Evolutionary conservation across 345 rosid species (phyloP).

Genomic region (Ricinus communis): DNA sequence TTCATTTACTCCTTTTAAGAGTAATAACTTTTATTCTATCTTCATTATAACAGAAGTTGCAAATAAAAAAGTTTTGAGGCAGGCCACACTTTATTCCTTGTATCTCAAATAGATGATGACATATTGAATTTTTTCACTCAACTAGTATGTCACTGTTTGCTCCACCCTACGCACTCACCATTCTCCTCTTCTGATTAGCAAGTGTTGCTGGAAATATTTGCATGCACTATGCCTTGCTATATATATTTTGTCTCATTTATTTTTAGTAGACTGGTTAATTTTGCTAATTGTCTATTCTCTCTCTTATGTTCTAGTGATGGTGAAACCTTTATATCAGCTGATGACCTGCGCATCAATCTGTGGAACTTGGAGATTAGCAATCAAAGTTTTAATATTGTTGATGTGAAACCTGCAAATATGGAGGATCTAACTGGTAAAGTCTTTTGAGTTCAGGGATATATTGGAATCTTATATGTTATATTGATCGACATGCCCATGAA

Average conservation of each 20-base stretch:
- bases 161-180: too few species aligned
- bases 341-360: slow-evolving; percentile 92
- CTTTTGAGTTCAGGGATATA: background rate
- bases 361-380: slow-evolving; percentile 98
- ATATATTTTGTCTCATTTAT: background rate
- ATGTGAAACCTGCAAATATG: slow-evolving; percentile 98
- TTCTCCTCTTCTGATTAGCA: background rate
- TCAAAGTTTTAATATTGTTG: slow-evolving; percentile 94
- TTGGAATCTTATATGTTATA: background rate
- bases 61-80: background rate
- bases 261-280: background rate
- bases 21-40: background rate
- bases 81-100: background rate
- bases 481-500: background rate
- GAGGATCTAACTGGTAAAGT: slow-evolving; percentile 90
- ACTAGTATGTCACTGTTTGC: background rate
- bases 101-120: background rate
- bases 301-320: slow-evolving; percentile 58
- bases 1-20: background rate
- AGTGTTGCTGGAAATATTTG: background rate
- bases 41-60: background rate
- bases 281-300: slow-evolving; percentile 20
- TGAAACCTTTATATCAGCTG: slow-evolving; percentile 96
- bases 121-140: background rate
- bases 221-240: background rate